phyloP scores from a whole-genome alignment of 345 rosid genomes.

The Syzygium aqueum region DNA sequence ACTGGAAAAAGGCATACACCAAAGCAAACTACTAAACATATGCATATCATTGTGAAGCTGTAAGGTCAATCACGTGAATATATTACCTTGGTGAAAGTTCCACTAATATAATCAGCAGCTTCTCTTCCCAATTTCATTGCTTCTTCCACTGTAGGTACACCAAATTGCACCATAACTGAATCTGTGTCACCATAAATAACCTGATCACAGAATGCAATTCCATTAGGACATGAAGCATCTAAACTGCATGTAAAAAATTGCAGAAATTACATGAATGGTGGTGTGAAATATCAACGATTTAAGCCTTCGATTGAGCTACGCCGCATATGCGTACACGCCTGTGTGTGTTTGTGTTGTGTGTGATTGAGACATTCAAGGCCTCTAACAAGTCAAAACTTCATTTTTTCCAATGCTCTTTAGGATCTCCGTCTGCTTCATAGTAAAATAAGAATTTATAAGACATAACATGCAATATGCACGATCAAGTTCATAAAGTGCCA shows the following conservation, averaged over 20 bases:
- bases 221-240: not conserved
- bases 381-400: not conserved
- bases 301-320: not conserved
- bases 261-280: not conserved
- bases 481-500: not conserved
- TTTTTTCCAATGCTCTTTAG: not conserved
- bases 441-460: not conserved
- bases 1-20: not conserved
- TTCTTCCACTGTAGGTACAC: conserved; percentile 61
- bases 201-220: conserved; percentile 24
- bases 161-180: conserved; percentile 99
- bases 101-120: conserved; percentile 87
- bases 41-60: not conserved
- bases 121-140: conserved; percentile 93
- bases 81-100: conserved; percentile 71
- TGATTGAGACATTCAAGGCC: not conserved
- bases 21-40: not conserved
- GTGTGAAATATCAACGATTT: not conserved
- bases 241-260: not conserved
- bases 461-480: not conserved
- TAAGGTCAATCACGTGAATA: not conserved
- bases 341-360: not conserved
- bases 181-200: conserved; percentile 98
- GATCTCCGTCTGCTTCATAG: not conserved
- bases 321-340: not conserved